Evolutionary conservation across 257 asterid species (phyloP), one percentile per base, ranked within the genome.

Genomic region (Salvia miltiorrhiza): DNA sequence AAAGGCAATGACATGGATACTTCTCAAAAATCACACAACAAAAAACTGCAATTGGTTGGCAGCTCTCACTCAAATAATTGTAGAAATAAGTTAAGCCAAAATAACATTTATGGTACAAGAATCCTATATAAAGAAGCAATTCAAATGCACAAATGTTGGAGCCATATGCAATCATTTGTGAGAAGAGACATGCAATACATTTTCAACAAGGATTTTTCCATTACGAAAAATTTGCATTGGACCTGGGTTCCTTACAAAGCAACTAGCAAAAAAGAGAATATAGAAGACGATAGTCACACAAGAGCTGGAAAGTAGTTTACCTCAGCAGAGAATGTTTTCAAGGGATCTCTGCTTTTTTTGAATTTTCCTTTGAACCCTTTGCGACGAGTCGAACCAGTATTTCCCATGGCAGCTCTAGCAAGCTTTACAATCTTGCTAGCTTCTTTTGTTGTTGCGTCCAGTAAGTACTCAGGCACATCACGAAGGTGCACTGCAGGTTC

Each of bases 361-460:
- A 75, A 80, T 74, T 83, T 94, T 48, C 98, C 91, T 71, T 81
- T 86, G 24, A 78, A 67, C 32, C 86, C 90, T 84, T 79, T 85
- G 24, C 89, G 89, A 7, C 78, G 86, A 45, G 45, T 73, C 63
- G 87, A 32, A 40, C 72, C 80, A 32, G 70, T 4, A 69, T 80
- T 85, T 54, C 95, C 96, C 94, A 91, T 94, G 77, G 99, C 99
- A 69, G 95, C 97, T 81, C 98, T 82, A 65, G 96, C 83, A 45
- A 94, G 95, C 86, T 92, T 86, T 41, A 94, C 88, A 58, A 94
- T 85, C 88, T 89, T 91, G 90, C 90, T 86, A 75, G 97, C 99
- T 83, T 94, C 98, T 78, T 89, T 88, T 56, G 98, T 94, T 45
- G 94, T 82, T 47, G 95, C 92, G 77, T 91, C 98, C 84, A 91